Evolutionary conservation across 768 basidiomycete genomes (phyloP).

Genomic region (Russula sp.): DNA sequence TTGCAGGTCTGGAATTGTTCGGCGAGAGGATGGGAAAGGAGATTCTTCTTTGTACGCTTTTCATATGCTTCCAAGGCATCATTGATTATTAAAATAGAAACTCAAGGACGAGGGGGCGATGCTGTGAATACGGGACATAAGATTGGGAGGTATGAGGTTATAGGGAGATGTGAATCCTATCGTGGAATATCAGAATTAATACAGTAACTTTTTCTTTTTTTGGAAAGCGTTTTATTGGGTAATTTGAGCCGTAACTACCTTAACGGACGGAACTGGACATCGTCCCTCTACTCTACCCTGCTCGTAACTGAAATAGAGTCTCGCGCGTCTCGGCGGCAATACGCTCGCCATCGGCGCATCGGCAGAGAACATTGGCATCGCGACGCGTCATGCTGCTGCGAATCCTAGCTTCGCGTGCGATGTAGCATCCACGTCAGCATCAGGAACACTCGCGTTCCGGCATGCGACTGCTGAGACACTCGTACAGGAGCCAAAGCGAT

Average conservation of each 20-base stretch:
- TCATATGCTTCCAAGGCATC: background rate
- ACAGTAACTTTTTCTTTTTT: no score
- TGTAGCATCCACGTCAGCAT: conserved; percentile 25
- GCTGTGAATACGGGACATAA: background rate
- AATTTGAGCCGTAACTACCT: no score
- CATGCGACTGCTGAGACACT: conserved; percentile 76
- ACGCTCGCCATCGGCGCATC: conserved; percentile 94
- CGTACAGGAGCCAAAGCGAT: conserved; percentile 58
- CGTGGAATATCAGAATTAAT: no score
- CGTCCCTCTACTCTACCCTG: no score
- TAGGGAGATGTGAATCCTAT: no score
- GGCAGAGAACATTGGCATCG: conserved; percentile 79
- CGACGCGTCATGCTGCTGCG: conserved; percentile 71
- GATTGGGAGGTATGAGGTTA: no score
- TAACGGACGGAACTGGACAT: no score
- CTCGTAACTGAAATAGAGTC: conserved; percentile 49
- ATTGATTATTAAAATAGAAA: background rate
- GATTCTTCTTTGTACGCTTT: background rate
- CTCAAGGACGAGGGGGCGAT: background rate
- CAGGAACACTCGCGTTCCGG: conserved; percentile 46
- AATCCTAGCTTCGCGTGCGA: conserved; percentile 58
- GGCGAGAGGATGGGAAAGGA: background rate
- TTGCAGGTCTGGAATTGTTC: conserved; percentile 1
- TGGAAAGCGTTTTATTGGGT: no score
- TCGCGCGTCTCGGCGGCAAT: conserved; percentile 83